A percentile compares a stretch with the other conserved stretches of the same genome.
These are phyloP conservation scores for Xerocomus brunneocitrinus DNA, from an alignment of 768 basidiomycete genomes.

Conservation along the genomic window DNA sequence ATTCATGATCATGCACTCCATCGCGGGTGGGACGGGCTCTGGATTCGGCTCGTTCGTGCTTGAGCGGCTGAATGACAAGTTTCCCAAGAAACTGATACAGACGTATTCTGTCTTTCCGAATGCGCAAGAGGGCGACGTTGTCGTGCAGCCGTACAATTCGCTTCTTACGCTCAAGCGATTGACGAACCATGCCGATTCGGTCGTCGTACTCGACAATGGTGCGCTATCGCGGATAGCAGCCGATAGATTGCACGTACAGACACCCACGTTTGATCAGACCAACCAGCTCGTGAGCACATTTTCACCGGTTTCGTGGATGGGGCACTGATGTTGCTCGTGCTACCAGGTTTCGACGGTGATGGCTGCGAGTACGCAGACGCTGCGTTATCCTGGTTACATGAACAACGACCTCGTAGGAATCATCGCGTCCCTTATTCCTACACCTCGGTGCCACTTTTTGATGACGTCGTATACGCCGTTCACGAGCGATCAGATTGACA, in stretches of 20 bases:
- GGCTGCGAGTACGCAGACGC: conserved; percentile 92
- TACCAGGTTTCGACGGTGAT: conserved; percentile 91
- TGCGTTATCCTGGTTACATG: conserved; percentile 97
- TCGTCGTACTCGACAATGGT: conserved; percentile 95
- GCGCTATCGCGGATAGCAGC: conserved; percentile 90
- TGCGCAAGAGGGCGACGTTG: conserved; percentile 89
- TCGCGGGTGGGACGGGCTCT: conserved; percentile 97
- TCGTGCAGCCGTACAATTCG: conserved; percentile 98
- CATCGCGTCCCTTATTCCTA: conserved; percentile 94
- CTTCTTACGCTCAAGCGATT: conserved; percentile 88
- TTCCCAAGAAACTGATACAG: conserved; percentile 98
- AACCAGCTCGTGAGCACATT: conserved; percentile 69
- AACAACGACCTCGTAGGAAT: conserved; percentile 98
- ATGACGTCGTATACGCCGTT: conserved; percentile 99
- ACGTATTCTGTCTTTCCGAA: conserved; percentile 99
- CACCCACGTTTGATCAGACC: conserved; percentile 85
- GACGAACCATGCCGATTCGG: conserved; percentile 94
- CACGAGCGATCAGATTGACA: conserved; percentile 94
- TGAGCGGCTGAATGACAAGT: conserved; percentile 94
- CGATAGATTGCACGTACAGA: conserved; percentile 85
- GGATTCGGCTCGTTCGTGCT: conserved; percentile 97
- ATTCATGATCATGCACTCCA: conserved; percentile 98
- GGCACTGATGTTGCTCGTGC: neutral
- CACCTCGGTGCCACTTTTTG: conserved; percentile 82
- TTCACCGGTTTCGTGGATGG: neutral